These are phyloP conservation scores for Teratosphaeria pseudoeucalypti DNA, from an alignment of 2,329 filamentous ascomycete genomes.

Conservation along the genomic window DNA sequence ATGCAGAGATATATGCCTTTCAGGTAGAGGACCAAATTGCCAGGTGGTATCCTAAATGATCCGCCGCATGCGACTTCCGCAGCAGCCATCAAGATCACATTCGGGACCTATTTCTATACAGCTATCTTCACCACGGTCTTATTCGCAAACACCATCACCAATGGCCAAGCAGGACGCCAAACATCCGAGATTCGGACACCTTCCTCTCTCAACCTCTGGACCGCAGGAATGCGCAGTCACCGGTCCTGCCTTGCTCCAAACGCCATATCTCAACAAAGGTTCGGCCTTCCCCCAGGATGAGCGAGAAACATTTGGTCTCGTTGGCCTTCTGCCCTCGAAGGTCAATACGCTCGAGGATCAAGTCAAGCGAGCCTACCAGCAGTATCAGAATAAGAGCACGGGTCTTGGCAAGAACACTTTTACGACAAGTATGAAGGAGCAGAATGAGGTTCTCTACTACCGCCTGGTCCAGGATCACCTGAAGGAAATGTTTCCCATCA, in stretches of 20 bases:
- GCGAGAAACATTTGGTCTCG: conserved; percentile 57
- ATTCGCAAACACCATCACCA: not conserved
- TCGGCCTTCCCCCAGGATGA: conserved; percentile 65
- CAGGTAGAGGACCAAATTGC: not conserved
- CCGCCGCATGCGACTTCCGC: not conserved
- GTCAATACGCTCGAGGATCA: conserved; percentile 70
- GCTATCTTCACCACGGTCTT: not conserved
- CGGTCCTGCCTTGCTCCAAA: conserved; percentile 47
- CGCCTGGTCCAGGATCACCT: conserved; percentile 66
- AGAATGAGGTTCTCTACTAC: conserved; percentile 77
- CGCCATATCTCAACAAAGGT: conserved; percentile 70
- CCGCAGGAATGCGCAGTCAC: conserved; percentile 30
- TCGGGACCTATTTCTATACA: not conserved
- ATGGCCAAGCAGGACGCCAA: not conserved
- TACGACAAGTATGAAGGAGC: conserved; percentile 71
- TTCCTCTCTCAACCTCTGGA: conserved; percentile 33
- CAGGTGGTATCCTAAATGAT: not conserved
- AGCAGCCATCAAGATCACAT: not conserved
- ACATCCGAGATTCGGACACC: conserved; percentile 11
- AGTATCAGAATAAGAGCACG: conserved; percentile 55
- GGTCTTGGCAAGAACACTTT: conserved; percentile 79
- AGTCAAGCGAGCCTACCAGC: conserved; percentile 64
- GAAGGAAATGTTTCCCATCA: conserved; percentile 80
- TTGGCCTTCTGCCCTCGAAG: conserved; percentile 61
- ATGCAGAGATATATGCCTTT: not conserved